Base-by-base conservation (phyloP, 805 yeast species). In the Lachancea meyersii region DNA sequence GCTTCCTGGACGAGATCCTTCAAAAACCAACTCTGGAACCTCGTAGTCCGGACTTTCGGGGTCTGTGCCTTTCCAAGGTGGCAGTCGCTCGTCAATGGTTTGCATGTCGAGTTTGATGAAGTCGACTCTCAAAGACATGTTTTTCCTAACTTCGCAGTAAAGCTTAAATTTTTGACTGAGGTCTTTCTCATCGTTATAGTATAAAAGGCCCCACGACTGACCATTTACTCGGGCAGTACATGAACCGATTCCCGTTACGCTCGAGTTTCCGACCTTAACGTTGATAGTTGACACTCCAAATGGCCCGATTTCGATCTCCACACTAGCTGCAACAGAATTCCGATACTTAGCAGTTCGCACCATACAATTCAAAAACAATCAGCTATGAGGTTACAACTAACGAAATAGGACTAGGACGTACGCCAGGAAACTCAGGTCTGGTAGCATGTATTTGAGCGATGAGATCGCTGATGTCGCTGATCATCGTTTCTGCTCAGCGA, bases 61-160 rank as follows among this genome's bases (percentile, higher is more conserved):
- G 5, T 14, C 16, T 3, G 31, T 24, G 20, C 16, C 44, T 24
- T 35, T 30, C 44, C 40, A 35, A 4, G 35, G 31, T 8, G 33
- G 18, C 9, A n/a, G 24, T 4, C 19, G 6, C 10, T 35, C 36
- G 27, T 35, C 36, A 3, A 14, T 27, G 17, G 23, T 21, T 3
- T 18, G 21, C 35, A 16, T 4, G 10, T 2, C 14, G 31, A 41
- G 13, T 22, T 35, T 36, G 13, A 45, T 36, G 37, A 47, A 47
- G 34, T 47, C 50, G 5, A 47, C 40, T 30, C 50, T 31, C n/a
- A 45, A 35, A 16, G 41, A 30, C 2, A 37, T 36, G 35, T 36
- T 44, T 21, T 37, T 37, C 16, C 36, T 45, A 14, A 44, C 31
- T 13, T 41, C 19, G 27, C 48, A 44, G 30, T 45, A 45, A 19